Conservation (phyloP, 2,329 filamentous ascomycete species). For the Pseudogymnoascus sp. region DNA sequence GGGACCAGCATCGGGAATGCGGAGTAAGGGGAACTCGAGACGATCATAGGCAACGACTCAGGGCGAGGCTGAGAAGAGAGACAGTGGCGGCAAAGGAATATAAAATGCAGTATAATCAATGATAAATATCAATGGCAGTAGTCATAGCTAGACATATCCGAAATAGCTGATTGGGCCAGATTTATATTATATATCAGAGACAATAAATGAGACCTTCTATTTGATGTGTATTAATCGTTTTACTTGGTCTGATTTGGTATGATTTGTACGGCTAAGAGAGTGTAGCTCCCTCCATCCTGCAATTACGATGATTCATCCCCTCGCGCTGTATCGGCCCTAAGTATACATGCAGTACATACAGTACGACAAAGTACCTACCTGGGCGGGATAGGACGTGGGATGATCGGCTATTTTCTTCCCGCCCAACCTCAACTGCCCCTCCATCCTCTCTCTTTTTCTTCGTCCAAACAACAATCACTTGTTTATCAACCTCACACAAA, state of each 20-base stretch:
- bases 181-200: neutral
- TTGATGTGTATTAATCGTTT: neutral
- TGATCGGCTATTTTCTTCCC: constrained; percentile 9
- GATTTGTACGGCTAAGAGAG: neutral
- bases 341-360: constrained; percentile 1
- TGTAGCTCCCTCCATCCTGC: neutral
- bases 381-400: neutral
- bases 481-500: constrained; percentile 3
- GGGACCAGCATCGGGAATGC: neutral
- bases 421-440: constrained; percentile 7
- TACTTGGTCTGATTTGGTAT: neutral
- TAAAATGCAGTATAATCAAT: neutral
- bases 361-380: neutral
- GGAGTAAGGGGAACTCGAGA: neutral
- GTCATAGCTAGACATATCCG: neutral
- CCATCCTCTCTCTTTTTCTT: constrained; percentile 7
- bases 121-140: neutral
- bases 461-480: neutral
- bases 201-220: neutral
- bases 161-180: neutral
- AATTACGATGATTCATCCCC: constrained; percentile 49
- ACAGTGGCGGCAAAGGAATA: neutral
- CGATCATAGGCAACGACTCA: neutral
- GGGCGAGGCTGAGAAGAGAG: neutral
- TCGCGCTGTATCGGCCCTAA: neutral